A percentile compares a stretch with the other conserved stretches of the same genome.
phyloP scores from a whole-genome alignment of 192 early-diverging fungal genomes.

The Coemansia sp. region DNA sequence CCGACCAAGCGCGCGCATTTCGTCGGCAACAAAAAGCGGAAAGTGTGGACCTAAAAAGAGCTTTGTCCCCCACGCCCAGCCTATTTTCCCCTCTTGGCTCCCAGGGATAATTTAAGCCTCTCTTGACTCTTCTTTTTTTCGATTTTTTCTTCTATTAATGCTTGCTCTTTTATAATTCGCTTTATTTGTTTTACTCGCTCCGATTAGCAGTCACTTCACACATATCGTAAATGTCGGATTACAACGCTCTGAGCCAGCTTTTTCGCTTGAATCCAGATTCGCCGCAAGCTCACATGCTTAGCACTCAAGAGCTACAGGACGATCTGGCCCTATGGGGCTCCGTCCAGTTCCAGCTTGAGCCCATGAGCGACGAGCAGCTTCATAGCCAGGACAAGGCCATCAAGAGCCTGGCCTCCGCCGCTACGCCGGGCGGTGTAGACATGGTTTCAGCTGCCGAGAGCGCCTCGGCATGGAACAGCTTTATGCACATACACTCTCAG shows the following conservation, averaged over 20 bases:
- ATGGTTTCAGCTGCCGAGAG: slow-evolving; percentile 3
- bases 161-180: background rate
- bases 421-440: background rate
- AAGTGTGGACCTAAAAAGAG: background rate
- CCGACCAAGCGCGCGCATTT: background rate
- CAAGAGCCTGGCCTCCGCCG: slow-evolving; percentile 1
- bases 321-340: slow-evolving; percentile 70
- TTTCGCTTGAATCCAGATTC: slow-evolving; percentile 60
- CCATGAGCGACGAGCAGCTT: slow-evolving; percentile 24
- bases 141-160: background rate
- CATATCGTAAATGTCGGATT: slow-evolving; percentile 40
- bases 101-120: background rate
- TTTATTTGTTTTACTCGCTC: background rate
- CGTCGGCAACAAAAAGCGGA: background rate
- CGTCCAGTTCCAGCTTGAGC: slow-evolving; percentile 71
- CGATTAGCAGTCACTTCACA: background rate
- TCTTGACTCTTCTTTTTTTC: background rate
- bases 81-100: background rate
- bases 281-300: slow-evolving; percentile 54
- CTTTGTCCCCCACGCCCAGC: background rate
- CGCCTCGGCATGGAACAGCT: slow-evolving; percentile 12
- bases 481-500: slow-evolving; percentile 1
- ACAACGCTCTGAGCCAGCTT: slow-evolving; percentile 47
- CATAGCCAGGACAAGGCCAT: slow-evolving; percentile 8
- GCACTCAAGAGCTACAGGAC: slow-evolving; percentile 64